A percentile compares a stretch with the other conserved stretches of the same genome.
phyloP scores from a whole-genome alignment of 495 filamentous ascomycete species.

The Aspergillus bertholletiae region DNA sequence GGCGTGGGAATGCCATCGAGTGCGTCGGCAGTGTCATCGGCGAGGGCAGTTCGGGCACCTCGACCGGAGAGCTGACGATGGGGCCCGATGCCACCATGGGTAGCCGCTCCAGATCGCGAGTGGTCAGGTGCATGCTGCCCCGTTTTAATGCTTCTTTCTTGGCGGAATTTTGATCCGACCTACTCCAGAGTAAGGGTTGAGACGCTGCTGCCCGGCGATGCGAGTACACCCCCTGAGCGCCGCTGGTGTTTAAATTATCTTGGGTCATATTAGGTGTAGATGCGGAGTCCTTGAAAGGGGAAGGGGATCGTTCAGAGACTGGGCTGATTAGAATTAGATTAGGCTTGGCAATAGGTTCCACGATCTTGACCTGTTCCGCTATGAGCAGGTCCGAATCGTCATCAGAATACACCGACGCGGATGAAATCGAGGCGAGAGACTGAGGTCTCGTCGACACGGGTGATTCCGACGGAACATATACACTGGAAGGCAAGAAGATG shows the following conservation, averaged over 20 bases:
- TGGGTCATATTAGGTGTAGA: neutral
- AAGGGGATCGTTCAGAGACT: constrained; percentile 10
- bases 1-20: constrained; percentile 23
- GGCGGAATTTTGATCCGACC: neutral
- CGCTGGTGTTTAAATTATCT: neutral
- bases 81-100: neutral
- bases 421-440: constrained; percentile 27
- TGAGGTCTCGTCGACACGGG: constrained; percentile 8
- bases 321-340: constrained; percentile 38
- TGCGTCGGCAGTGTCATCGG: constrained; percentile 10
- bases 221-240: neutral
- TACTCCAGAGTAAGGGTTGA: constrained; percentile 8
- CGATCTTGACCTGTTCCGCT: constrained; percentile 34
- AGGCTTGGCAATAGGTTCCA: constrained; percentile 32
- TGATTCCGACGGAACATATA: constrained; percentile 30
- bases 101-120: constrained; percentile 6
- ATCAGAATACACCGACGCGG: constrained; percentile 30
- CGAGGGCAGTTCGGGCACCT: constrained; percentile 24
- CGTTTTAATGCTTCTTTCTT: neutral
- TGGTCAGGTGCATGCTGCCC: constrained; percentile 6
- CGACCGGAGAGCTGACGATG: constrained; percentile 14
- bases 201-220: constrained; percentile 8
- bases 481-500: constrained; percentile 30
- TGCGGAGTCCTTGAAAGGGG: neutral
- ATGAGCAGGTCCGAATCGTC: constrained; percentile 36